Base-by-base conservation (phyloP, 371 early-diverging fungal genomes). In the Rhizomucor pusillus region DNA sequence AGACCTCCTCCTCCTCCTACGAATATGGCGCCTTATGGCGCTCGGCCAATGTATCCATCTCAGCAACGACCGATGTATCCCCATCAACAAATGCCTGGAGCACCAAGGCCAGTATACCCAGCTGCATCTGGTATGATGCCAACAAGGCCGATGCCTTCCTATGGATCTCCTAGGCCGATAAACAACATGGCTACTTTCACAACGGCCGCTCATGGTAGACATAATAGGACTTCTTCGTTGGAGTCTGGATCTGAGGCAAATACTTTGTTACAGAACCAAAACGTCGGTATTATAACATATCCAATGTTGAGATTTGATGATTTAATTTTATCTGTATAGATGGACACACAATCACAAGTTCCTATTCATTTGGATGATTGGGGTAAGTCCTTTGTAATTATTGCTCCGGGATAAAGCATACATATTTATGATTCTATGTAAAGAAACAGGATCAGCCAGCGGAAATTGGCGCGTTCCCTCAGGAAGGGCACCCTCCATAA, bases 401-500 rank as follows among this genome's bases (percentile, higher is more conserved):
- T 16, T 35, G 23, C n/a, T 37, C 10, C 0, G 34, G 14, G 47
- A 55, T 0, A 36, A 24, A 19, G 45, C 2, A 11, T 23, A 23
- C 25, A 56, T 33, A 6, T 41, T 11, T 3, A 16, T 5, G 22
- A 37, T 22, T 55, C 2, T 40, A 12, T 41, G 23, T 56, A 43
- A 47, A 64, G 60, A 59, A 50, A 57, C 65, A 11, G 33, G 52
- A 25, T 56, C 56, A 5, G 47, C 53, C n/a, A 54, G 47, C 19
- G 43, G 41, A 20, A 35, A 37, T 11, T 56, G 65, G 50, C 52
- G 50, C n/a, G 39, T 53, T 9, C 29, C 56, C n/a, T 25, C 60
- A 9, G 60, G 65, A 20, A 47, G 65, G 45, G 60, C 57, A 14
- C 62, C 68, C 1, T 70, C 74, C 0, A 70, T 65, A 29, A 47